A percentile compares a stretch with the other conserved stretches of the same genome.
These are phyloP conservation scores for Neonectria magnoliae DNA, from an alignment of 2,329 filamentous ascomycete species.

Conservation along the genomic window DNA sequence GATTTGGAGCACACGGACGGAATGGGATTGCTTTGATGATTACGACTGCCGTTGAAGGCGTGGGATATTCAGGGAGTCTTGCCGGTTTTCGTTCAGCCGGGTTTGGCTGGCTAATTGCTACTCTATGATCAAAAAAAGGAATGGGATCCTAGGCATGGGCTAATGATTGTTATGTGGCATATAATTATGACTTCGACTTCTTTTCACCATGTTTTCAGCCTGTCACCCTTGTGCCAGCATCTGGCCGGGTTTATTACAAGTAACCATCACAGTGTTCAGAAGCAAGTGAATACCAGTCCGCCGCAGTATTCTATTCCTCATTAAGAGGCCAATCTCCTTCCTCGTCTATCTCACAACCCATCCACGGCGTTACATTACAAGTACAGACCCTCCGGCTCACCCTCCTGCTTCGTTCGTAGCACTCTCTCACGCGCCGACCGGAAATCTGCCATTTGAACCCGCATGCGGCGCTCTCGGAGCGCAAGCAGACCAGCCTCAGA, in stretches of 20 bases:
- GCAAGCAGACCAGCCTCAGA: constrained; percentile 96
- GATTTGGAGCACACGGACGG: background rate
- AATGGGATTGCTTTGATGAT: background rate
- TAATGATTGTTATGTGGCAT: constrained; percentile 2
- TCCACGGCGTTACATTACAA: constrained; percentile 70
- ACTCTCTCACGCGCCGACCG: constrained; percentile 91
- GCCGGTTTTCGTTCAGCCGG: background rate
- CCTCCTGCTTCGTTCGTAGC: constrained; percentile 97
- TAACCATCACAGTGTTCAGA: background rate
- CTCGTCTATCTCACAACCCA: constrained; percentile 34
- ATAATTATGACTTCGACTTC: constrained; percentile 1
- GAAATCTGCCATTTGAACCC: constrained; percentile 99
- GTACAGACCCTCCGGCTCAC: constrained; percentile 97
- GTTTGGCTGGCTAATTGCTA: background rate
- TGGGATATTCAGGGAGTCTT: constrained; percentile 4
- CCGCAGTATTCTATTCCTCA: constrained; percentile 34
- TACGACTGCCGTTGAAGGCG: background rate
- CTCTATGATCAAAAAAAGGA: background rate
- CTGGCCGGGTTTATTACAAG: background rate
- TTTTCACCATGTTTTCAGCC: background rate
- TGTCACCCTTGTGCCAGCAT: background rate
- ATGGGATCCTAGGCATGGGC: background rate
- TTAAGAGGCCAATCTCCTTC: constrained; percentile 29
- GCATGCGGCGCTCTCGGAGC: constrained; percentile 93
- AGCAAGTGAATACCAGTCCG: background rate